A percentile compares a stretch with the other conserved stretches of the same genome.
phyloP scores from a whole-genome alignment of 2,329 filamentous ascomycete genomes.

The Talaromyces sp. region DNA sequence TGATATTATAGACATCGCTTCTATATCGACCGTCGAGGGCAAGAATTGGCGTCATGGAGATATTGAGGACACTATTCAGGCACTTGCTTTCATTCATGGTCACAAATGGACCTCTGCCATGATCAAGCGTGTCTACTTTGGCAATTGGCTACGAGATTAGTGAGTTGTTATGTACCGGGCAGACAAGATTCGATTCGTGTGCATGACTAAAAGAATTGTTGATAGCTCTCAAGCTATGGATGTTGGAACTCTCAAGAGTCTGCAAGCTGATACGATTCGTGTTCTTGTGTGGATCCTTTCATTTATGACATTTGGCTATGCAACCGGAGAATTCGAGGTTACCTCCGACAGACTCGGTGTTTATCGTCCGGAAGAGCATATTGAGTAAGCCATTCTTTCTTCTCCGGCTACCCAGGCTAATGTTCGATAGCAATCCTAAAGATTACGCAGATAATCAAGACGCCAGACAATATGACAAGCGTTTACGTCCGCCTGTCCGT shows the following conservation, averaged over 20 bases:
- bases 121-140: conserved; percentile 76
- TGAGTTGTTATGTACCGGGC: conserved; percentile 22
- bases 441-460: conserved; percentile 84
- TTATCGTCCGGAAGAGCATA: conserved; percentile 68
- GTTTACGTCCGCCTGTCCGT: conserved; percentile 75
- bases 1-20: conserved; percentile 42
- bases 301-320: conserved; percentile 78
- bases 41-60: conserved; percentile 58
- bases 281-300: conserved; percentile 78
- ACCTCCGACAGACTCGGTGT: conserved; percentile 75
- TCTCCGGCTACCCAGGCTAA: background rate
- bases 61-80: conserved; percentile 78
- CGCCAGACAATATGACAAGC: conserved; percentile 70
- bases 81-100: conserved; percentile 69
- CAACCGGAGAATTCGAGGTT: conserved; percentile 81
- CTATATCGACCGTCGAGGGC: conserved; percentile 49
- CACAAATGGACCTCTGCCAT: conserved; percentile 82
- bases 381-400: conserved; percentile 35
- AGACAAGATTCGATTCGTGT: background rate
- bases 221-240: conserved; percentile 70
- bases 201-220: background rate
- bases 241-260: conserved; percentile 72
- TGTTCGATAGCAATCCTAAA: conserved; percentile 60
- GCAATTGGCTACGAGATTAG: conserved; percentile 84
- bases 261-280: conserved; percentile 73